A percentile compares a stretch with the other conserved stretches of the same genome.
phyloP scores from a whole-genome alignment of 2,329 filamentous ascomycete genomes.

The Gliomastix tumulicola region DNA sequence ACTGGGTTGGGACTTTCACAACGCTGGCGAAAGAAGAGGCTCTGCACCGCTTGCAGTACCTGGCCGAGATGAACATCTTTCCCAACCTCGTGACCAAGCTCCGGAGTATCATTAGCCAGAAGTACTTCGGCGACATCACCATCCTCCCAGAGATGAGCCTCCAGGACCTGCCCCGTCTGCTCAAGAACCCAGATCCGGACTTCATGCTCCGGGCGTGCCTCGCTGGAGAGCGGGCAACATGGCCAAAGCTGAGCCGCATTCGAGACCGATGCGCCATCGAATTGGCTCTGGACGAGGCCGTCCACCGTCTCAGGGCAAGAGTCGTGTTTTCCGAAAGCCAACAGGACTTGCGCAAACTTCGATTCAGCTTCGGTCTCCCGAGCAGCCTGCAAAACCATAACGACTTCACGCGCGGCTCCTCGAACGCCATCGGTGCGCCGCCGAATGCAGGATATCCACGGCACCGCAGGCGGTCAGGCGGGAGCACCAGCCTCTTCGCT shows the following conservation, averaged over 20 bases:
- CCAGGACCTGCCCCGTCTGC: constrained; percentile 65
- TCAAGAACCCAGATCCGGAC: constrained; percentile 77
- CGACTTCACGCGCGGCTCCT: too few relatives aligned
- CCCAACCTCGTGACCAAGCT: constrained; percentile 74
- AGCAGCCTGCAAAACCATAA: neutral
- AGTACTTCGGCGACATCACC: constrained; percentile 92
- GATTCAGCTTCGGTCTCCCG: constrained; percentile 3
- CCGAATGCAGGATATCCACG: constrained; percentile 18
- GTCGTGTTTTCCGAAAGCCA: constrained; percentile 65
- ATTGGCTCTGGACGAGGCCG: constrained; percentile 70
- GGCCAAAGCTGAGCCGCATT: constrained; percentile 82
- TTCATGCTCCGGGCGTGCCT: constrained; percentile 79
- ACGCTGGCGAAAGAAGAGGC: constrained; percentile 73
- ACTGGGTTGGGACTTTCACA: constrained; percentile 62
- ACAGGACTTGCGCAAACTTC: constrained; percentile 47
- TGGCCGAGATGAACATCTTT: constrained; percentile 74
- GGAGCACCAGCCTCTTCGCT: constrained; percentile 38
- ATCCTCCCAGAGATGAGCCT: constrained; percentile 77
- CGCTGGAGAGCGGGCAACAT: constrained; percentile 78
- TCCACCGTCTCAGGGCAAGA: constrained; percentile 59
- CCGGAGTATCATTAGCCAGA: constrained; percentile 76
- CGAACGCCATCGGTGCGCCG: constrained; percentile 8
- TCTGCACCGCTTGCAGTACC: constrained; percentile 71
- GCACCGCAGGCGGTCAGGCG: constrained; percentile 41
- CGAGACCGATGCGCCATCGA: constrained; percentile 86